Base-by-base conservation (phyloP, 108 stramenopile genomes). In the Nitzschia inconspicua region DNA sequence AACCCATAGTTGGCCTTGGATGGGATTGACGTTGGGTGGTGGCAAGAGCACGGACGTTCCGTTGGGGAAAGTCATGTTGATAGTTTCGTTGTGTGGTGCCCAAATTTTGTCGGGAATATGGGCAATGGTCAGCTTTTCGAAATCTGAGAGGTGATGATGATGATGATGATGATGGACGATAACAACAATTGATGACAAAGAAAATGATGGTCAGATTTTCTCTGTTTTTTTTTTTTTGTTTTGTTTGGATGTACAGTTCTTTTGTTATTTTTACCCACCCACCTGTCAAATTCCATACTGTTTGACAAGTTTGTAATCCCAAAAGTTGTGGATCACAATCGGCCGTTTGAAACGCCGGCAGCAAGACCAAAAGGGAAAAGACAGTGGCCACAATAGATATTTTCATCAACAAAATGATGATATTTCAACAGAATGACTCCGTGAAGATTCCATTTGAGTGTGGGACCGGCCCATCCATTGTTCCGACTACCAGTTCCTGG, bases 401-500 rank as follows among this genome's bases (percentile, higher is more conserved):
- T 34, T 72, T 72, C 31, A 84, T 52, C 34, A 84, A 76, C 16
- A 88, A 39, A n/a, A 19, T 11, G 68, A 70, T 91, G 89, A 66
- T 80, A 91, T 25, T 82, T 60, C 34, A 87, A 60, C 36, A 91
- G 40, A 13, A 91, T 72, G 20, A 91, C 75, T 9, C 79, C 89
- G 58, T 91, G 85, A 24, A 91, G 46, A 60, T 83, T 91, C 31
- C 78, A 77, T 8, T 73, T 72, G 3, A 91, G 60, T 35, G 85
- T 57, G 37, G 65, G 65, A 0, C 85, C 89, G 0, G 44, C 57
- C 78, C 76, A 68, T 10, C 85, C 85, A 8, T 65, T 56, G 26
- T 72, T 47, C 10, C 89, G 51, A 8, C 85, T 87, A 0, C 89
- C 89, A 11, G 89, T 91, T 11, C 82, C 82, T 2, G 85, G 84